phyloP scores from a whole-genome alignment of 345 rosid genomes.

The Balakata baccata region DNA sequence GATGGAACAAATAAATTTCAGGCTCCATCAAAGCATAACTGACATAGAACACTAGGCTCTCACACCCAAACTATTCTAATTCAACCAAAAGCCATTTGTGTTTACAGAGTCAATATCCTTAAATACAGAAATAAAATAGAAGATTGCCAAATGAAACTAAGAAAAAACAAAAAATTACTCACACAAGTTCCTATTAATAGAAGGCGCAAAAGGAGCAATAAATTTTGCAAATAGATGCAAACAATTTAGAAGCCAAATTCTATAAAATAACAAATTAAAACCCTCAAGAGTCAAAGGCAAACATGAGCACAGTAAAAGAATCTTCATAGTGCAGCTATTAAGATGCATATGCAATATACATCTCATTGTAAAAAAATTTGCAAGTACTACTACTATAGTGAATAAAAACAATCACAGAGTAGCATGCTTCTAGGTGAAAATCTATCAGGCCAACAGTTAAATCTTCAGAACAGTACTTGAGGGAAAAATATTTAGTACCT shows the following conservation, averaged over 20 bases:
- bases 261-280: not conserved
- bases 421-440: not conserved
- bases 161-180: not conserved
- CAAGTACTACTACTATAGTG: not conserved
- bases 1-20: not conserved
- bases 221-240: not conserved
- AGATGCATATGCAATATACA: not conserved
- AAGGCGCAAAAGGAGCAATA: too few species aligned
- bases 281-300: not conserved
- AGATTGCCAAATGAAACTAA: not conserved
- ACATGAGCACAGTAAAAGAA: not conserved
- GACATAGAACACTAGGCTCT: not conserved
- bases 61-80: not conserved
- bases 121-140: not conserved
- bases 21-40: not conserved
- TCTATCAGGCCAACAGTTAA: not conserved
- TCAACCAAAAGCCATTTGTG: not conserved
- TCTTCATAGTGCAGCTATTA: not conserved
- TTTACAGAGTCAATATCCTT: not conserved
- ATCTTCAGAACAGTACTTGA: not conserved
- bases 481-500: constrained; percentile 43
- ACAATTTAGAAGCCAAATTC: not conserved
- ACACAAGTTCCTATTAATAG: too few species aligned
- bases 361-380: not conserved
- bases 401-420: not conserved